These are phyloP conservation scores for Rhododendron ferrugineum DNA, from an alignment of 148 eudicot genomes.

Conservation along the genomic window DNA sequence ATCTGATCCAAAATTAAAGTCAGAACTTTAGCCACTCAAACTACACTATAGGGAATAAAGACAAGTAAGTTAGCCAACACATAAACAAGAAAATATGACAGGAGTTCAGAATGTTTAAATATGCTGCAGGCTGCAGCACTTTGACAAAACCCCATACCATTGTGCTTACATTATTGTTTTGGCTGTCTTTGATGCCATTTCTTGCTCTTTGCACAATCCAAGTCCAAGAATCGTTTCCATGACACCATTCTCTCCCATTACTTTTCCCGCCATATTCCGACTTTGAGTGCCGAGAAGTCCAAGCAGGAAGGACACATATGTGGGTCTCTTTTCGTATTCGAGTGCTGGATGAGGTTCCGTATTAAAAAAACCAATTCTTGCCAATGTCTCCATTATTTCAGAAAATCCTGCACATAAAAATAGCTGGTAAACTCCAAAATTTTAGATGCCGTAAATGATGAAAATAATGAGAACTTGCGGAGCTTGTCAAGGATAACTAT, in stretches of 20 bases:
- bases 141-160: not conserved
- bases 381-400: slow-evolving; percentile 73
- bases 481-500: not conserved
- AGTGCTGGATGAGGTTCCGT: slow-evolving; percentile 44
- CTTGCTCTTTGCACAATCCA: slow-evolving; percentile 58
- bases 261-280: slow-evolving; percentile 18
- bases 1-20: slow-evolving; percentile 38
- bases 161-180: slow-evolving; percentile 69
- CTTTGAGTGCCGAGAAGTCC: slow-evolving; percentile 45
- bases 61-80: not conserved
- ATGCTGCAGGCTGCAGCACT: not conserved
- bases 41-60: not conserved
- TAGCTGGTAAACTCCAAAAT: not conserved
- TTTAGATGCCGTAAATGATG: not conserved
- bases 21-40: not conserved
- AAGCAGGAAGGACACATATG: slow-evolving; percentile 49
- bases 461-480: not conserved
- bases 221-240: slow-evolving; percentile 48
- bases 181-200: slow-evolving; percentile 60
- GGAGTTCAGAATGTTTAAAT: not conserved
- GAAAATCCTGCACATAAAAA: slow-evolving; percentile 60
- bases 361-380: slow-evolving; percentile 75
- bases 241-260: slow-evolving; percentile 43
- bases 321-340: slow-evolving; percentile 40
- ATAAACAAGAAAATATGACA: not conserved